Evolutionary conservation across 2,329 filamentous ascomycete genomes (phyloP), one percentile per base, ranked within the genome.

Genomic region (Diaporthe ampelina): DNA sequence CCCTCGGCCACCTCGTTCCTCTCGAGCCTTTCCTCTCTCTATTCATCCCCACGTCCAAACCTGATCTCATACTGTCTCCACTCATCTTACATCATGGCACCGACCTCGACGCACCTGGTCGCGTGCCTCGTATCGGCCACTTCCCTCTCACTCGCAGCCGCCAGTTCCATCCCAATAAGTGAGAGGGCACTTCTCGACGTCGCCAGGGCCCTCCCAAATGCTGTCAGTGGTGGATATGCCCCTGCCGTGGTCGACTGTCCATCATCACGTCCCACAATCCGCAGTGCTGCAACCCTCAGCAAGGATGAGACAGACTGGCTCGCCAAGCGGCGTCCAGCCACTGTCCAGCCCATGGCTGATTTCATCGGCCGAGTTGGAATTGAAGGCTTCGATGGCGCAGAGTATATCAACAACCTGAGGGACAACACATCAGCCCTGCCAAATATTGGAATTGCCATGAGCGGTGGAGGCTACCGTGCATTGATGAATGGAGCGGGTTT

Each of bases 391-490:
- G 92, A 98, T 82, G 92, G 91, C n/a, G 86, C 86, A 1, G 81
- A 84, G 1, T 98, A 97, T 81, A 91, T 98, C 78, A 87, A 92
- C 71, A 84, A 84, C 75, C 83, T 91, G 75, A 82, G 90, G 40
- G 92, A 92, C 81, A 94, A 95, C 80, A 92, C 80, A 70, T 74
- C 77, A 21, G 82, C 84, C 35, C 82, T 88, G 75, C 88, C 88
- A 70, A 88, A 87, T 77, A 91, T 97, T 76, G 94, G 88, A 21
- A 90, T 97, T 76, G 94, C 95, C 15, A 86, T 94, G 58, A 97
- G 94, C 0, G 95, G 95, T 17, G 95, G 95, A 81, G 95, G 95
- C 48, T 97, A 97, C 81, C 89, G 95, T 73, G 95, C 95, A n/a
- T 87, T 97, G 85, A 86, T 95, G 85, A 96, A 94, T 80, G 95